Evolutionary conservation across 768 basidiomycete species (phyloP), one percentile per base, ranked within the genome.

Genomic region (Daedalea quercina): DNA sequence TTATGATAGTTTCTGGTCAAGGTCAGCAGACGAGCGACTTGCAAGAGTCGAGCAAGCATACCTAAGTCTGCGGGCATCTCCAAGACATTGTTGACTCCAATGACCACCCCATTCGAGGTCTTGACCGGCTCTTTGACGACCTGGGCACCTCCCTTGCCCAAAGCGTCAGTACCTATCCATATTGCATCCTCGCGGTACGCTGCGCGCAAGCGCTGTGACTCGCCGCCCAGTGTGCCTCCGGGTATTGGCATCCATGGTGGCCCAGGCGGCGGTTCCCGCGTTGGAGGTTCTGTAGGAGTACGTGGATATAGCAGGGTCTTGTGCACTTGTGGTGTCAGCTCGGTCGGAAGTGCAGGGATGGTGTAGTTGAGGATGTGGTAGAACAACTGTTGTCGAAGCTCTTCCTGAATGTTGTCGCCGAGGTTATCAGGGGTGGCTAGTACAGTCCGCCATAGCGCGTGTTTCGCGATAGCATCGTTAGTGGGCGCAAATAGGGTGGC

Each of bases 401-500:
- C 73, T 61, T 89, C 84, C 53, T 91, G 80, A 26, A 94, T 73
- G 66, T 97, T 97, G 69, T 94, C 94, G 22, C 75, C 75, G 34
- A 80, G 62, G 44, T 66, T 60, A 20, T 60, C 50, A 47, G 76
- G 69, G 52, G 74, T 71, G 19, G 73, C 65, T 23, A 80, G 58
- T 34, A 67, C 65, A 45, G 41, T 52, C 34, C 59, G 56, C 72
- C 73, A 75, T 50, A 60, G 45, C 41, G 65, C 56, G 56, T 82
- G 74, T 24, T 73, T 76, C 56, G 79, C 69, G 58, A 94, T 81
- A 31, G 96, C 96, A 54, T 91, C 84, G 70, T 99, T 94, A 19
- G 91, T 96, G 1, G 96, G 96, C 1, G 96, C 96, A 63, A 97
- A 98, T 44, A 99, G 67, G 24, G 96, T 96, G 65, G 78, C 78